Percentiles rank a stretch among this genome's conserved stretches.
phyloP scores from a whole-genome alignment of 2,329 filamentous ascomycete species.

The Chalaropsis thielavioides region DNA sequence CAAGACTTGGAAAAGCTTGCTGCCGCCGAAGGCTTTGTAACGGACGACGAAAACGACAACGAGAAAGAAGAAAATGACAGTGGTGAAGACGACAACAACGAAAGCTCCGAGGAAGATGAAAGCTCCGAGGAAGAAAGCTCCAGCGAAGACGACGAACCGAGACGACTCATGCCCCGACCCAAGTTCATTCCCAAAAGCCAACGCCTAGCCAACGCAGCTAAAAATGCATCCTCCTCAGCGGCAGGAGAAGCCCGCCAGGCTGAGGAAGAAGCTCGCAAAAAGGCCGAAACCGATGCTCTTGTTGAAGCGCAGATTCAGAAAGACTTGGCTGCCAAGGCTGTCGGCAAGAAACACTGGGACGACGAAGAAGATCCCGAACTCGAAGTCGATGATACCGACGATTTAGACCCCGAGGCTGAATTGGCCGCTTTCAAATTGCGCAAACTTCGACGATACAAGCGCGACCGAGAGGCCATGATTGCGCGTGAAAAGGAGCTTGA shows the following conservation, averaged over 20 bases:
- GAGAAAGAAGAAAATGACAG: constrained; percentile 22
- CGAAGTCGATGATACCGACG: constrained; percentile 81
- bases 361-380: constrained; percentile 52
- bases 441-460: constrained; percentile 76
- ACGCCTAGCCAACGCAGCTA: constrained; percentile 26
- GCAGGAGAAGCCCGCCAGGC: constrained; percentile 25
- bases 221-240: constrained; percentile 16
- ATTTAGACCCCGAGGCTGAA: constrained; percentile 72
- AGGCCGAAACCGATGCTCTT: constrained; percentile 60
- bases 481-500: constrained; percentile 70
- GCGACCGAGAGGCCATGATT: constrained; percentile 74
- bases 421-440: constrained; percentile 86
- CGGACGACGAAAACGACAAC: constrained; percentile 33
- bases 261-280: constrained; percentile 48
- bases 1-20: constrained; percentile 31
- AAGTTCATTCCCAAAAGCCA: constrained; percentile 49
- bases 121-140: constrained; percentile 32
- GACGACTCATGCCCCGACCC: constrained; percentile 44
- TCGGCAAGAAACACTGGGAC: constrained; percentile 77
- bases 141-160: constrained; percentile 43
- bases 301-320: constrained; percentile 82
- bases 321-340: constrained; percentile 58
- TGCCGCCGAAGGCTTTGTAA: constrained; percentile 49
- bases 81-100: constrained; percentile 30
- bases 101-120: constrained; percentile 27